A percentile compares a stretch with the other conserved stretches of the same genome.
phyloP scores from a whole-genome alignment of 1,139 yeast genomes.

The Candida freyschussii region DNA sequence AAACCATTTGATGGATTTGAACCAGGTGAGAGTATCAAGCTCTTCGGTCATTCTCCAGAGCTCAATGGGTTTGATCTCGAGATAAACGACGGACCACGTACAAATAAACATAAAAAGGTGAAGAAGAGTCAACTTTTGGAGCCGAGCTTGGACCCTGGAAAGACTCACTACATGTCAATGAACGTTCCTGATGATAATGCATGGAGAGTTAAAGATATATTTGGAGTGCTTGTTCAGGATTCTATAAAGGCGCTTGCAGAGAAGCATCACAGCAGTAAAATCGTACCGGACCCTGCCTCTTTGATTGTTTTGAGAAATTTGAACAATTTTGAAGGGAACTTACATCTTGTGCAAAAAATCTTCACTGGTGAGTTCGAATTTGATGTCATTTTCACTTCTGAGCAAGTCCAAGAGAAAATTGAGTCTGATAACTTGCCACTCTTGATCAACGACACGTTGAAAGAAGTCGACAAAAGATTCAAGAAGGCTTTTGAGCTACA shows the following conservation, averaged over 20 bases:
- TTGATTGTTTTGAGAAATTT: conserved; percentile 54
- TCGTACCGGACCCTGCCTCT: conserved; percentile 35
- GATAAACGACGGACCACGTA: conserved; percentile 43
- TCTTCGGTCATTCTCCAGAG: conserved; percentile 52
- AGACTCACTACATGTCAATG: conserved; percentile 63
- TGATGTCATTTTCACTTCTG: conserved; percentile 57
- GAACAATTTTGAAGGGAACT: conserved; percentile 62
- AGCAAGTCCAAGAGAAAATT: conserved; percentile 40
- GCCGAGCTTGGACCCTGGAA: conserved; percentile 45
- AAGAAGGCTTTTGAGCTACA: conserved; percentile 46
- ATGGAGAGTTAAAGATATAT: conserved; percentile 81
- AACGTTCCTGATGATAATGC: conserved; percentile 65
- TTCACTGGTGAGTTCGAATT: conserved; percentile 76
- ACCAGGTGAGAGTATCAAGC: conserved; percentile 32
- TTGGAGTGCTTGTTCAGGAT: conserved; percentile 64
- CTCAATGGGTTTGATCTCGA: conserved; percentile 52
- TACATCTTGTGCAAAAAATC: conserved; percentile 73
- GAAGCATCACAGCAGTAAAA: conserved; percentile 30
- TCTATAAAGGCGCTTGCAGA: conserved; percentile 47
- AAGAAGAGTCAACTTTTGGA: conserved; percentile 26
- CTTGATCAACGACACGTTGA: conserved; percentile 35
- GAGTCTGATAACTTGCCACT: conserved; percentile 36
- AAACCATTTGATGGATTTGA: conserved; percentile 24
- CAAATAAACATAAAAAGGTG: conserved; percentile 39
- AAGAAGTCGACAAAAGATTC: conserved; percentile 53